Evolutionary conservation across 305 asterid species (phyloP), one percentile per base, ranked within the genome.

Genomic region (Fraxinus nigra): DNA sequence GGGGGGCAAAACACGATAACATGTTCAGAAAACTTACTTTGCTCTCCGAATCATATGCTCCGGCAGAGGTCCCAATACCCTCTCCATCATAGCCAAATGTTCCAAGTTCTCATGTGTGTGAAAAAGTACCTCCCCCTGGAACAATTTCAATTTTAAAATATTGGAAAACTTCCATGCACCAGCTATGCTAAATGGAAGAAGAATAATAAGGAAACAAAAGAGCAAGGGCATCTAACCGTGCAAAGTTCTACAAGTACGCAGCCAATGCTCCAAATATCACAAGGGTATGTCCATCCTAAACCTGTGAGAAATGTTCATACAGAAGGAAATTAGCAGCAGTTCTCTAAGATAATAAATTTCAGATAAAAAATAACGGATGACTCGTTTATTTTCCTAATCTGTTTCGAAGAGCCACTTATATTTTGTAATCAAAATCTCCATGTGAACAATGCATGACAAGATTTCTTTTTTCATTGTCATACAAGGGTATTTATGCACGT

Each of bases 81-180:
- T 91, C 91, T 93, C 98, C 98, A 95, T 95, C 98, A 95, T 95
- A 54, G 98, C 98, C 86, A 95, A 90, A 87, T 95, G 98, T 85
- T 95, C 98, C 86, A 95, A 86, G 86, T 95, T 92, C 67, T 95
- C 98, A 4, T 95, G 98, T 4, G 98, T 93, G 80, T 91, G 97
- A 75, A 95, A 95, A 72, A 95, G 85, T 9, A 94, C 93, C 85
- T 88, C 97, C 2, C 97, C 98, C 98, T 93, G 79, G 2, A 40
- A 77, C 30, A 33, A 79, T 72, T 78, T 63, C 85, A 70, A 37
- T 5, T 78, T 85, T 43, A 80, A 83, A 78, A 70, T 7, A 72
- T 28, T 22, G 5, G 54, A 13, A 79, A 81, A 79, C 24, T 67
- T 67, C 38, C 74, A 14, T 13, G 65, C 72, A 84, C 20, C 33